phyloP scores from a whole-genome alignment of 306 rosid species.

The Dryas octopetala region DNA sequence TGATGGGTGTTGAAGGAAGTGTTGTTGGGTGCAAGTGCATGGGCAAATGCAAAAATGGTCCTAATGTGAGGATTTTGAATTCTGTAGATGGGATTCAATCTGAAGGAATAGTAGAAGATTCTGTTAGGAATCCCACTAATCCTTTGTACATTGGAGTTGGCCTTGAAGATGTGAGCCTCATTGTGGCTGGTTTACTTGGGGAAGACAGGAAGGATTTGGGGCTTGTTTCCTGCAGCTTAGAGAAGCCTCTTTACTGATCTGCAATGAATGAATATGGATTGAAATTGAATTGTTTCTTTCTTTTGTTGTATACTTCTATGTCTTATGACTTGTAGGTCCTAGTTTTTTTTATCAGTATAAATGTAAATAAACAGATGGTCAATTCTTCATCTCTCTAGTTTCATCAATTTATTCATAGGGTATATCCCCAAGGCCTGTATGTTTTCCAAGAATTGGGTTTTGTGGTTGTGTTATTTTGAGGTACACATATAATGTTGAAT shows the following conservation, averaged over 20 bases:
- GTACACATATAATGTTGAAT: not conserved
- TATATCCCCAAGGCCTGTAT: not conserved
- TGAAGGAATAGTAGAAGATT: slow-evolving; percentile 31
- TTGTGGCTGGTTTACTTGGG: slow-evolving; percentile 55
- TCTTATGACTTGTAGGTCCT: not conserved
- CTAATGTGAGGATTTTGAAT: slow-evolving; percentile 69
- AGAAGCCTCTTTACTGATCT: not conserved
- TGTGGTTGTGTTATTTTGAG: too few species aligned
- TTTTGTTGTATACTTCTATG: not conserved
- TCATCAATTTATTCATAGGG: not conserved
- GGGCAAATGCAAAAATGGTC: slow-evolving; percentile 90
- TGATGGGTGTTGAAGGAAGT: slow-evolving; percentile 53
- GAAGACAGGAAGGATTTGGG: slow-evolving; percentile 33
- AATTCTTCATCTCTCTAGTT: not conserved
- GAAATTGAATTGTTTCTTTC: not conserved
- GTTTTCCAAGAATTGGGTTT: not conserved
- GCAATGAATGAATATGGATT: not conserved
- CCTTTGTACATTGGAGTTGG: slow-evolving; percentile 75
- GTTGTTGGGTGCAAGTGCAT: slow-evolving; percentile 84
- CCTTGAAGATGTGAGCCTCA: slow-evolving; percentile 65
- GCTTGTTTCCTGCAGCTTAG: slow-evolving; percentile 29
- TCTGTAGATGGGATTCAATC: slow-evolving; percentile 26
- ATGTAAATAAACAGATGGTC: not conserved
- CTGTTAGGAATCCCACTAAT: slow-evolving; percentile 46
- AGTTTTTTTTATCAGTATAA: not conserved